Evolutionary conservation across 1,284 basidiomycete genomes (phyloP).

Genomic region (Trametes polyzona): DNA sequence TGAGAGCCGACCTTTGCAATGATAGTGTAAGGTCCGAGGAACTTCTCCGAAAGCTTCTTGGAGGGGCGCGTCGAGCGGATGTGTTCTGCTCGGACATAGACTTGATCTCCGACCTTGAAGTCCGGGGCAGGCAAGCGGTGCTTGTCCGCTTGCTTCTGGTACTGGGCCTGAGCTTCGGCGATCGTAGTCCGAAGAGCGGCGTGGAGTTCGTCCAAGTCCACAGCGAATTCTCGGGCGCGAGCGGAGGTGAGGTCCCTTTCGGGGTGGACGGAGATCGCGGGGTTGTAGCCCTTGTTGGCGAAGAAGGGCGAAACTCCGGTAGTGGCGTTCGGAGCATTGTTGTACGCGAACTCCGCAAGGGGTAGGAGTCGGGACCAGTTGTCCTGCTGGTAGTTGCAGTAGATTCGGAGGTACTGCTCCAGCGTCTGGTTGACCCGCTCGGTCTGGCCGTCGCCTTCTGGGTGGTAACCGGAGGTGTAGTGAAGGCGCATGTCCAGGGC

Average conservation of each 20-base stretch:
- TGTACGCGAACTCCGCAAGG: too few relatives aligned
- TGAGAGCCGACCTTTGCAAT: not conserved
- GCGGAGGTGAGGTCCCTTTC: too few relatives aligned
- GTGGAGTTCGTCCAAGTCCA: too few relatives aligned
- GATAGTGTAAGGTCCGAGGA: not conserved
- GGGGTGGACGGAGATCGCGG: too few relatives aligned
- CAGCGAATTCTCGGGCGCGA: too few relatives aligned
- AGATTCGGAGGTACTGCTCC: too few relatives aligned
- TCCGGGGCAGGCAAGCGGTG: not conserved
- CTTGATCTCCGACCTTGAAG: not conserved
- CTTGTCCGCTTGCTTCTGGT: not conserved
- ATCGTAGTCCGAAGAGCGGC: too few relatives aligned
- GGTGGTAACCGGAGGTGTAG: conserved; percentile 11
- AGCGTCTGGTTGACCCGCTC: too few relatives aligned
- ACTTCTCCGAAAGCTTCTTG: conserved; percentile 2
- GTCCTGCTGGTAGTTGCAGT: too few relatives aligned
- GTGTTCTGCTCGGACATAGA: not conserved
- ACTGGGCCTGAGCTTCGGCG: not conserved
- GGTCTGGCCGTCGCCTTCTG: conserved; percentile 31
- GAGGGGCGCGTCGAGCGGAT: conserved; percentile 4
- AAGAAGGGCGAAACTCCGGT: not conserved
- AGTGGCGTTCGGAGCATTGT: conserved; percentile 11
- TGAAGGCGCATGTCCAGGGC: conserved; percentile 8
- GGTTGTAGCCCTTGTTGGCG: conserved; percentile 1
- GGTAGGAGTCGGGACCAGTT: too few relatives aligned